phyloP scores from a whole-genome alignment of 2,329 filamentous ascomycete species.

The Beauveria rudraprayagi region DNA sequence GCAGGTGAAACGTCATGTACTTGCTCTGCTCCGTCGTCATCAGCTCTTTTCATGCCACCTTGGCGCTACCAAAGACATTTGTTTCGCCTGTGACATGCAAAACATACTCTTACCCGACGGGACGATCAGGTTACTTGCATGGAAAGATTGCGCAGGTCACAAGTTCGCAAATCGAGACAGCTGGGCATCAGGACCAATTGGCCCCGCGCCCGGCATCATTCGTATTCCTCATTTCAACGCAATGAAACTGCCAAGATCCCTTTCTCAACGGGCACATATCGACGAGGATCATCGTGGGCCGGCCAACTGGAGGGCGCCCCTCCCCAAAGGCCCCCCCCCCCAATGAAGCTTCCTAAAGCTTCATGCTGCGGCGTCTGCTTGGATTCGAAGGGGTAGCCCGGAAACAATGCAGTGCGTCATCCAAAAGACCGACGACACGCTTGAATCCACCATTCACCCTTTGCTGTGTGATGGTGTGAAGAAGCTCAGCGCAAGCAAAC shows the following conservation, averaged over 20 bases:
- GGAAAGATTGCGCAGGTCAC: background rate
- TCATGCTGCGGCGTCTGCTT: background rate
- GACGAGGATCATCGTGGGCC: background rate
- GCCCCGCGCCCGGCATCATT: background rate
- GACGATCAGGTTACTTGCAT: background rate
- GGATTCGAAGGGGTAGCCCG: background rate
- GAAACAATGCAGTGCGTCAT: slow-evolving; percentile 1
- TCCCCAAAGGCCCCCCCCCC: no score
- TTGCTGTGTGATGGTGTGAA: background rate
- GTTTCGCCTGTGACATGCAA: no score
- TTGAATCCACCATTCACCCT: background rate
- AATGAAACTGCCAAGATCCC: background rate
- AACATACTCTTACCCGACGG: no score
- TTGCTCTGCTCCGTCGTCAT: background rate
- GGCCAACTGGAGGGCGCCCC: background rate
- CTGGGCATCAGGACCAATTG: background rate
- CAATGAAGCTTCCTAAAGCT: background rate
- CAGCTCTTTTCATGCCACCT: background rate
- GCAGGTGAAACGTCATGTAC: slow-evolving; percentile 1
- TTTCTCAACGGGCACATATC: background rate
- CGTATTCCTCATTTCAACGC: background rate
- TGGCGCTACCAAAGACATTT: no score
- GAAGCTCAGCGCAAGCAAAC: background rate
- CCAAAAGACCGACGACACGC: background rate
- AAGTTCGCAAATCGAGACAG: background rate